Percentiles rank a stretch among this genome's conserved stretches.
Conservation (phyloP, 2,329 filamentous ascomycete genomes). For the Botrytis porri region DNA sequence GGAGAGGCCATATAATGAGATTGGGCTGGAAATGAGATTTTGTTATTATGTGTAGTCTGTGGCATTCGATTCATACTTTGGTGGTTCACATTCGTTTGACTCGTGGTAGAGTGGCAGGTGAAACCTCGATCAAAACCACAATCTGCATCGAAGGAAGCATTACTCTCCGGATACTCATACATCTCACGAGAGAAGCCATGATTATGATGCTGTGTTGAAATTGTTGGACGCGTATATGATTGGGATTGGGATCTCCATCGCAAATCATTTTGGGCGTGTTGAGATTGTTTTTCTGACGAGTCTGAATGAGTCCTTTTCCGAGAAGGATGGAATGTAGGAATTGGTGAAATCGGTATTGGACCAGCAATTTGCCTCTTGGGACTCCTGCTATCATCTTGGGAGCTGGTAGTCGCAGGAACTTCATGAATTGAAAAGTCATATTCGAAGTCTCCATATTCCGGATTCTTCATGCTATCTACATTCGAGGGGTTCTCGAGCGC, state of each 20-base stretch:
- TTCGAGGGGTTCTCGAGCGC: neutral
- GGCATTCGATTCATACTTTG: neutral
- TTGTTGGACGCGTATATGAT: neutral
- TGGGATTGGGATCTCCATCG: neutral
- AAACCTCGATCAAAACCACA: neutral
- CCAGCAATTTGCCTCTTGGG: neutral
- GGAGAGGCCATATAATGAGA: neutral
- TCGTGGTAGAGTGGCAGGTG: neutral
- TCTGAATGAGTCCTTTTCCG: neutral
- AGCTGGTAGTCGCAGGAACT: neutral
- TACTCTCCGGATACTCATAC: neutral
- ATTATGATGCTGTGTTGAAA: neutral
- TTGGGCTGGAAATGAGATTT: neutral
- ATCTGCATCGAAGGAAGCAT: neutral
- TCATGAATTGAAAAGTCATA: conserved; percentile 10
- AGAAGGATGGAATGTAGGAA: neutral
- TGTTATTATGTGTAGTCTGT: neutral
- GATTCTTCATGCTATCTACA: neutral
- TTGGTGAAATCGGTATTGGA: neutral
- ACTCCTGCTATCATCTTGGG: neutral
- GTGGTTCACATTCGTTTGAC: neutral
- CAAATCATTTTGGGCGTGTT: neutral
- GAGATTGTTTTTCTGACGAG: neutral
- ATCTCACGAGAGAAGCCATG: neutral
- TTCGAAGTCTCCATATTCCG: neutral